Conservation (phyloP, 805 yeast species). For the Yarrowia bubula region DNA sequence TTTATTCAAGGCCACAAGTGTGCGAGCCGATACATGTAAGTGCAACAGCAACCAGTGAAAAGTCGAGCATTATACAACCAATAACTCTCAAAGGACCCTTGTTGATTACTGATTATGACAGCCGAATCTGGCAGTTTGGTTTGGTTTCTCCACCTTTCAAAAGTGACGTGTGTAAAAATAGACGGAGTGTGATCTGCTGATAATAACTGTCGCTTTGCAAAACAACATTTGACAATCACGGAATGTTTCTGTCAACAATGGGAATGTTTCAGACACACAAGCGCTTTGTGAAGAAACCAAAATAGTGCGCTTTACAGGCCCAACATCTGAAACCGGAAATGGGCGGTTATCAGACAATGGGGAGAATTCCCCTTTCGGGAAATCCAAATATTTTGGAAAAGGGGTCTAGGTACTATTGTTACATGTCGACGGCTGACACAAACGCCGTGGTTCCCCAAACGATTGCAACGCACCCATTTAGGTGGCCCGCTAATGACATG, state of each 20-base stretch:
- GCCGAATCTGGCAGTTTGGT: background rate
- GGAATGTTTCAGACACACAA: background rate
- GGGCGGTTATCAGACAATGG: too few relatives aligned
- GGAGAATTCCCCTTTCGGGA: background rate
- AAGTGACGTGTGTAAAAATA: background rate
- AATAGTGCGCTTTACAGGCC: too few relatives aligned
- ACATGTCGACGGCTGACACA: background rate
- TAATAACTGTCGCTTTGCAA: too few relatives aligned
- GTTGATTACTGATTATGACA: background rate
- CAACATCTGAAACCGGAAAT: too few relatives aligned
- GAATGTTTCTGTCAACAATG: background rate
- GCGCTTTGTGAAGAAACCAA: too few relatives aligned
- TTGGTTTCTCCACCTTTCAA: background rate
- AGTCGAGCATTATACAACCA: too few relatives aligned
- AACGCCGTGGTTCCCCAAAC: background rate
- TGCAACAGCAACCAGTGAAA: too few relatives aligned
- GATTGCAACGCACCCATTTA: too few relatives aligned
- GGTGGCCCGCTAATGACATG: background rate
- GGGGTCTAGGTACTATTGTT: background rate
- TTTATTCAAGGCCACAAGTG: too few relatives aligned
- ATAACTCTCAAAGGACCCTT: too few relatives aligned
- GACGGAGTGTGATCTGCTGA: too few relatives aligned
- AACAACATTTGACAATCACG: background rate
- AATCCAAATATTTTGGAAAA: background rate
- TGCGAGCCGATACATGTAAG: too few relatives aligned